These are phyloP conservation scores for Starmerella etchellsii DNA, from an alignment of 805 yeast genomes.

Conservation along the genomic window DNA sequence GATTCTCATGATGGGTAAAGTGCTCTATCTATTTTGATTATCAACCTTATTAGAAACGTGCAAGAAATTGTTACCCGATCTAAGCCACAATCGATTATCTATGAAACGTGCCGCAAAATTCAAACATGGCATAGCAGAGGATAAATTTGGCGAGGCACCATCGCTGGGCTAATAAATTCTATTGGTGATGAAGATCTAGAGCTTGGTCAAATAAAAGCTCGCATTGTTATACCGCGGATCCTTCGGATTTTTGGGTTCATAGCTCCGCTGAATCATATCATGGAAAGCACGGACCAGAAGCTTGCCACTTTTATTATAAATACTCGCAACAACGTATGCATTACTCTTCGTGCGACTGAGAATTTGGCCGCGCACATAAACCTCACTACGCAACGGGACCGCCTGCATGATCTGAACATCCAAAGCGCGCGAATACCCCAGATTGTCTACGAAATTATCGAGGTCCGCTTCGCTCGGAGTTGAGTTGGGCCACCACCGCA, in stretches of 20 bases:
- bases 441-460: constrained; percentile 4
- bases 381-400: constrained; percentile 20
- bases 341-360: constrained; percentile 23
- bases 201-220: neutral
- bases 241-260: neutral
- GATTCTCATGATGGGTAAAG: too few relatives aligned
- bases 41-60: too few relatives aligned
- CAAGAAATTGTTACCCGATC: too few relatives aligned
- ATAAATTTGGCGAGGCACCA: too few relatives aligned
- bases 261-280: constrained; percentile 23
- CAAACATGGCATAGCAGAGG: too few relatives aligned
- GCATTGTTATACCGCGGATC: constrained; percentile 1
- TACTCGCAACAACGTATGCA: constrained; percentile 15
- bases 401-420: constrained; percentile 24
- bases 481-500: constrained; percentile 18
- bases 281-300: constrained; percentile 22
- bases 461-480: constrained; percentile 16
- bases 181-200: neutral
- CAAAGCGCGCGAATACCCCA: constrained; percentile 24
- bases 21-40: too few relatives aligned
- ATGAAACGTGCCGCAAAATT: too few relatives aligned
- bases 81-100: too few relatives aligned
- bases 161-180: too few relatives aligned
- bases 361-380: constrained; percentile 19
- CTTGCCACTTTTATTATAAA: constrained; percentile 18